A percentile compares a stretch with the other conserved stretches of the same genome.
Conservation (phyloP, 345 rosid species). For the Anacardium occidentale region DNA sequence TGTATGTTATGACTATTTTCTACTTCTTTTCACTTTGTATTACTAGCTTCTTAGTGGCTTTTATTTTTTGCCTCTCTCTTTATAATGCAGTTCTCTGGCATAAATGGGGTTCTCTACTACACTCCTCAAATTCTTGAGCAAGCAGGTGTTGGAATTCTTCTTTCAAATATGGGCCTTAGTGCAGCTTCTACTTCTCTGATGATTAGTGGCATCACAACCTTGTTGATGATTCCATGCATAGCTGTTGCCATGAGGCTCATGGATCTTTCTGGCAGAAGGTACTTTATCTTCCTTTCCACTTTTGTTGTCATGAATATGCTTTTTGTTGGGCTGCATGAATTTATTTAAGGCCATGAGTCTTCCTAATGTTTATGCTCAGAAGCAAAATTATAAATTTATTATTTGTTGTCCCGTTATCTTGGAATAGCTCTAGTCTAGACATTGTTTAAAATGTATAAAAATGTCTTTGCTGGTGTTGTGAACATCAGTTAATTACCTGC, state of each 20-base stretch:
- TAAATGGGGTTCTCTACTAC: slow-evolving; percentile 95
- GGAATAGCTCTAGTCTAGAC: background rate
- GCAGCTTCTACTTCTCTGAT: slow-evolving; percentile 77
- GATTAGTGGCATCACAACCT: slow-evolving; percentile 77
- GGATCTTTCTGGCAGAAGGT: slow-evolving; percentile 96
- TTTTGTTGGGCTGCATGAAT: background rate
- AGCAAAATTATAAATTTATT: background rate
- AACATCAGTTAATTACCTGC: background rate
- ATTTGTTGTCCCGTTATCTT: background rate
- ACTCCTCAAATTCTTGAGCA: slow-evolving; percentile 97
- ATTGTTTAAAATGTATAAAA: background rate
- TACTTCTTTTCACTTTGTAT: slow-evolving; percentile 2
- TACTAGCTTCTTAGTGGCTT: slow-evolving; percentile 13
- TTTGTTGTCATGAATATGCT: background rate
- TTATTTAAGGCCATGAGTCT: background rate
- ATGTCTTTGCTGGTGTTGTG: background rate
- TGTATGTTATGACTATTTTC: background rate
- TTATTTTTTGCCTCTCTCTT: background rate
- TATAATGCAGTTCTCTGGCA: slow-evolving; percentile 79
- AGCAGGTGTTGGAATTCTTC: slow-evolving; percentile 89
- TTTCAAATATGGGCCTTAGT: slow-evolving; percentile 71
- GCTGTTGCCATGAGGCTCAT: slow-evolving; percentile 96
- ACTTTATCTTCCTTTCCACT: slow-evolving; percentile 8
- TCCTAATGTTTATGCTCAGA: background rate
- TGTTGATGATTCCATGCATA: slow-evolving; percentile 91